Base-by-base conservation (phyloP, 2,329 filamentous ascomycete species). In the Alternaria metachromatica region DNA sequence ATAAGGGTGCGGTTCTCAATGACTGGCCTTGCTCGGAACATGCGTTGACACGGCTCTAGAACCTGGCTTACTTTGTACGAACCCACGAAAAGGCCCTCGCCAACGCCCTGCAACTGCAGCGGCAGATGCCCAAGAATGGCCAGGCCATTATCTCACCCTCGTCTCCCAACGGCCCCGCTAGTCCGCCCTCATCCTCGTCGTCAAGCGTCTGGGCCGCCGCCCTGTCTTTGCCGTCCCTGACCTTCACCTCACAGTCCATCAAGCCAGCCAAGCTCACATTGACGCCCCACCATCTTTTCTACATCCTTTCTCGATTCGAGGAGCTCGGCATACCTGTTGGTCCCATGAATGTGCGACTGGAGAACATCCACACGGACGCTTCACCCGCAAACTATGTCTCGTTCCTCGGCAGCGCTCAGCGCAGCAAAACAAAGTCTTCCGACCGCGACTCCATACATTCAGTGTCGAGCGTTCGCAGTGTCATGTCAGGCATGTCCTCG, bases 51-150 rank as follows among this genome's bases (percentile, higher is more conserved):
- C 63, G 41, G 48, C 50, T 61, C 28, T 80, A 97, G 95, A 96
- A 97, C 87, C 87, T 99, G 80, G 94, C 95, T 78, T 91, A 91
- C 83, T 98, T 97, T 82, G 94, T 99, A 82, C 93, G 94, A 67
- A 97, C 94, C 60, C 94, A 99, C 84, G 96, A 99, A 83, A 97
- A 97, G 83, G 95, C 94, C 41, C 88, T 99, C 67, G 96, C 96
- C 78, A 98, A 98, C 84, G 95, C 95, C 74, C 85, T 97, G 67
- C 95, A 97, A 81, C 87, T 96, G 73, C 90, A 91, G 80, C 89
- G 92, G 73, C 90, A 92, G 75, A 87, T 88, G 66, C 83, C 86
- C 44, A 91, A 90, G 74, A 89, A 94, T 88, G 75, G 74, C 60
- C 89, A 90, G 64, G 72, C 78, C 58, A 78, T 63, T 18, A 65